Evolutionary conservation across 1,139 yeast genomes (phyloP).

Genomic region (Hemisphaericaspora xylofermentans): DNA sequence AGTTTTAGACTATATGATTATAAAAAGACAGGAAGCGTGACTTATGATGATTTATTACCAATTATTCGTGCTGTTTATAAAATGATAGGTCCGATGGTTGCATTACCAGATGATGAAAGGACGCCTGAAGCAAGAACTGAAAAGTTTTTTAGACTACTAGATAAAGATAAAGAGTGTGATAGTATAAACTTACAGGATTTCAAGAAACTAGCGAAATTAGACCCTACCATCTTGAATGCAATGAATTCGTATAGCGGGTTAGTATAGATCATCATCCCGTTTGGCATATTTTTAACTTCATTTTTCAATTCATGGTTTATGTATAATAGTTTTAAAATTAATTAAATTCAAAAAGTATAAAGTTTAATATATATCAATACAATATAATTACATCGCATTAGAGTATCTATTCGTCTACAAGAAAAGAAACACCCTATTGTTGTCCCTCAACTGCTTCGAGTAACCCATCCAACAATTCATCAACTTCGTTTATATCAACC

Average conservation of each 20-base stretch:
- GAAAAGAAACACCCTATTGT: conserved; percentile 9
- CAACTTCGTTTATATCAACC: conserved; percentile 73
- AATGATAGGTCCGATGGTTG: conserved; percentile 96
- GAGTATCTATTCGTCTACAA: neutral
- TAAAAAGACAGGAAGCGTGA: conserved; percentile 71
- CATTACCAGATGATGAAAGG: conserved; percentile 84
- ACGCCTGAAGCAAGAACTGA: conserved; percentile 88
- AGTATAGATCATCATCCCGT: conserved; percentile 42
- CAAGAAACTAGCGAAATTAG: conserved; percentile 74
- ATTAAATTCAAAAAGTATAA: too few species aligned
- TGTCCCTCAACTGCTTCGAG: conserved; percentile 85
- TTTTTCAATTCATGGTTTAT: neutral
- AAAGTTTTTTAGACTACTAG: conserved; percentile 74
- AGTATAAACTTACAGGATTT: conserved; percentile 76
- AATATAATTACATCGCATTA: neutral
- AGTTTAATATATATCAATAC: neutral
- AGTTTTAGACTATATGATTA: conserved; percentile 86
- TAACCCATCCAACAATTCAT: conserved; percentile 77
- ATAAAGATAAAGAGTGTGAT: conserved; percentile 66
- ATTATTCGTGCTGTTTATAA: conserved; percentile 85
- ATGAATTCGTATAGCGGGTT: conserved; percentile 78
- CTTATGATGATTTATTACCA: conserved; percentile 73
- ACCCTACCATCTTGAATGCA: conserved; percentile 79
- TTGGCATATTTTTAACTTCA: neutral
- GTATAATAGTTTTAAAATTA: neutral